A percentile compares a stretch with the other conserved stretches of the same genome.
Evolutionary conservation across 164 flowering plant species (phyloP).

Genomic region (Akebia trifoliata): DNA sequence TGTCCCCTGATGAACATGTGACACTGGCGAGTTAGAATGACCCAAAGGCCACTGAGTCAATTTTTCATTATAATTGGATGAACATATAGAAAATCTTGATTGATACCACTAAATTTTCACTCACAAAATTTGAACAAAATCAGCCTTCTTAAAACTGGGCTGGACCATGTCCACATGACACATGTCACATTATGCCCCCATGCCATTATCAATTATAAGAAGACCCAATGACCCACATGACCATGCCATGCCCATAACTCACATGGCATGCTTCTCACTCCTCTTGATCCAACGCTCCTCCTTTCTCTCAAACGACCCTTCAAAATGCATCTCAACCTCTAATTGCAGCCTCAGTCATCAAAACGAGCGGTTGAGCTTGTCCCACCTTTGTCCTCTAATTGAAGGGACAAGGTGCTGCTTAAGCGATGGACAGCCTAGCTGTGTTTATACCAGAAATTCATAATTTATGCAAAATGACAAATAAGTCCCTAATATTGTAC

Average conservation of each 20-base stretch:
- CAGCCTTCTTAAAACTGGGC: too few relatives aligned
- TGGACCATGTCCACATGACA: constrained; percentile 26
- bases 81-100: too few relatives aligned
- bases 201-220: too few relatives aligned
- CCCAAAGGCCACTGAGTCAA: too few relatives aligned
- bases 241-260: constrained; percentile 17
- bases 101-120: too few relatives aligned
- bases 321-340: constrained; percentile 31
- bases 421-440: constrained; percentile 27
- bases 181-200: too few relatives aligned
- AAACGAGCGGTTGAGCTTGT: constrained; percentile 32
- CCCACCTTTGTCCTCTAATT: constrained; percentile 36
- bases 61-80: too few relatives aligned
- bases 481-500: constrained; percentile 19
- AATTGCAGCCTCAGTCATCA: constrained; percentile 17
- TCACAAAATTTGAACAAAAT: too few relatives aligned
- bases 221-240: constrained; percentile 20
- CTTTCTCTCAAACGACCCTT: constrained; percentile 19
- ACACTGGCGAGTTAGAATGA: too few relatives aligned
- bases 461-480: constrained; percentile 22
- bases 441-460: constrained; percentile 21
- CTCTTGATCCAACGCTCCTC: constrained; percentile 22
- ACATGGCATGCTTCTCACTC: constrained; percentile 16
- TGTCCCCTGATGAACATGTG: too few relatives aligned
- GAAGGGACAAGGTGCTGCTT: constrained; percentile 23